Percentiles rank a stretch among this genome's conserved stretches.
These are phyloP conservation scores for Hirsutella thompsonii DNA, from an alignment of 2,329 filamentous ascomycete species.

Conservation along the genomic window DNA sequence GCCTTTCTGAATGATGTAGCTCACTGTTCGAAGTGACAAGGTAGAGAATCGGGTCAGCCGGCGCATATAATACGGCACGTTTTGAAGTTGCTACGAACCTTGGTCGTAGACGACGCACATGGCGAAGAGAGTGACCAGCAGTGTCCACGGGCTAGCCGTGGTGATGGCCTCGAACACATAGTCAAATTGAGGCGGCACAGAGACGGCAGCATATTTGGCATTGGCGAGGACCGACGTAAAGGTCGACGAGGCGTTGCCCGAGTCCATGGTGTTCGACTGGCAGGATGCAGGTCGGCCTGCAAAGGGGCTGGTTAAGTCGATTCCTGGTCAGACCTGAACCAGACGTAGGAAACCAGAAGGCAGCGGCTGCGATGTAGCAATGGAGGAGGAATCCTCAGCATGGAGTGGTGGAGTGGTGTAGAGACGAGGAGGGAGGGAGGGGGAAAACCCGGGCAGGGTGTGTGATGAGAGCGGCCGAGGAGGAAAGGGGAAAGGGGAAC, in stretches of 20 bases:
- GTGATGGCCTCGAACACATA: conserved; percentile 41
- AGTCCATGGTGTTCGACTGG: conserved; percentile 26
- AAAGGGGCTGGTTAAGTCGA: not conserved
- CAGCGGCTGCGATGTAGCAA: no score
- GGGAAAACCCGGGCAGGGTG: no score
- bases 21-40: conserved; percentile 35
- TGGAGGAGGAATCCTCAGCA: no score
- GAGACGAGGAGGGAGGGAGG: no score
- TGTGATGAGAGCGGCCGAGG: no score
- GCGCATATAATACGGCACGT: no score
- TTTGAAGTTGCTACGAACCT: conserved; percentile 42
- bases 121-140: conserved; percentile 57
- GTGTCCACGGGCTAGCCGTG: conserved; percentile 45
- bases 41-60: not conserved
- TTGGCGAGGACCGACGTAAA: conserved; percentile 58
- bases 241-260: conserved; percentile 50
- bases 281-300: not conserved
- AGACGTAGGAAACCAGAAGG: no score
- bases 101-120: conserved; percentile 78
- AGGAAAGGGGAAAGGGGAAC: no score
- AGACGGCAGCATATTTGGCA: conserved; percentile 35
- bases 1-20: conserved; percentile 64
- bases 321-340: no score
- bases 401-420: no score
- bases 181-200: conserved; percentile 42